These are phyloP conservation scores for Poronia punctata DNA, from an alignment of 495 filamentous ascomycete genomes.

Conservation along the genomic window DNA sequence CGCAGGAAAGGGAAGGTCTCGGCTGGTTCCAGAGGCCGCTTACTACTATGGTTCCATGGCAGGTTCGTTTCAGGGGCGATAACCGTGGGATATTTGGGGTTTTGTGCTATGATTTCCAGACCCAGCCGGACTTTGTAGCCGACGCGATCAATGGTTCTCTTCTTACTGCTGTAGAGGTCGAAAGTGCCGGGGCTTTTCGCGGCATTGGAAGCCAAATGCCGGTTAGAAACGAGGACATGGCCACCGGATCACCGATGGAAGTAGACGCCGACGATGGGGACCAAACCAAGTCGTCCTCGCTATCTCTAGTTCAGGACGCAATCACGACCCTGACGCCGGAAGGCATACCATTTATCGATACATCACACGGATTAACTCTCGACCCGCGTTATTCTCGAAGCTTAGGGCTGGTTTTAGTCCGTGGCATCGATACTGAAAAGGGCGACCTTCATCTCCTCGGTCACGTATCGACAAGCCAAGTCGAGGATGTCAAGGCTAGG, in stretches of 20 bases:
- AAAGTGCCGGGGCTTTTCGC: conserved; percentile 28
- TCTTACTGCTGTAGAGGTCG: conserved; percentile 33
- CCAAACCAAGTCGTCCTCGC: background rate
- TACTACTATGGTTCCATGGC: conserved; percentile 31
- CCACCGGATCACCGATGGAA: conserved; percentile 7
- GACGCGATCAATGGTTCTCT: conserved; percentile 42
- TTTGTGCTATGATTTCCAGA: conserved; percentile 42
- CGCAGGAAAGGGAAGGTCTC: conserved; percentile 1
- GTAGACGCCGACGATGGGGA: background rate
- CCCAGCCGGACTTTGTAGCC: conserved; percentile 27
- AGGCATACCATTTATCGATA: conserved; percentile 37
- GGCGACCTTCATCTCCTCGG: conserved; percentile 46
- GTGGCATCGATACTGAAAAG: conserved; percentile 43
- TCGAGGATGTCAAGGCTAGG: conserved; percentile 21
- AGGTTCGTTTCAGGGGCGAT: conserved; percentile 30
- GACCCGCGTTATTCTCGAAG: conserved; percentile 37
- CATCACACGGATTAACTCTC: conserved; percentile 31
- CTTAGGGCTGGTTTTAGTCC: conserved; percentile 46
- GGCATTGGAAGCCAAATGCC: background rate
- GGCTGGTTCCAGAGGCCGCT: conserved; percentile 35
- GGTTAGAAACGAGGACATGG: conserved; percentile 5
- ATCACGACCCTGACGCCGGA: conserved; percentile 16
- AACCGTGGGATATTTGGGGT: conserved; percentile 31
- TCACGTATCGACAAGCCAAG: conserved; percentile 30
- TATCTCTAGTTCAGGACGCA: conserved; percentile 4